A percentile compares a stretch with the other conserved stretches of the same genome.
Evolutionary conservation across 441 rosid genomes (phyloP).

Genomic region (Pelargonium hybrid): DNA sequence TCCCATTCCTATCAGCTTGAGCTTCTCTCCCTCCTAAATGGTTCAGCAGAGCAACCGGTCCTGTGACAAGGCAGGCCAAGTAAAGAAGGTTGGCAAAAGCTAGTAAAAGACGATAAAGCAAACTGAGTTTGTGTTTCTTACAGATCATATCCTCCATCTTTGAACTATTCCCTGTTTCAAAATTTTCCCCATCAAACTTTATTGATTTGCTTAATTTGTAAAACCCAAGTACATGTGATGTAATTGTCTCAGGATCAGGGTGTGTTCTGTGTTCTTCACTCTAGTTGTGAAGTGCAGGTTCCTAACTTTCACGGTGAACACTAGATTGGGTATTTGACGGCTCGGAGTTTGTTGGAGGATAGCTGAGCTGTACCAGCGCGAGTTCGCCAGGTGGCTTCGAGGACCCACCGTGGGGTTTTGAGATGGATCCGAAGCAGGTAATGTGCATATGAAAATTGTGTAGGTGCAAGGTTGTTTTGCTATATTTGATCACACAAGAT

Average conservation of each 20-base stretch:
- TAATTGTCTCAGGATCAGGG: not conserved
- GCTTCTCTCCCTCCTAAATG: constrained; percentile 3
- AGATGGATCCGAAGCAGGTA: not conserved
- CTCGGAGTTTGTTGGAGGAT: no score
- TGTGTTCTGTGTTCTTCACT: not conserved
- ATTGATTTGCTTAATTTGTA: not conserved
- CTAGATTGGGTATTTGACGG: not conserved
- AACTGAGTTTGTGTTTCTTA: constrained; percentile 2
- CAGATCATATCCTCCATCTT: constrained; percentile 15
- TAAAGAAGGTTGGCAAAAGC: constrained; percentile 24
- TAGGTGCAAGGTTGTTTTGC: not conserved
- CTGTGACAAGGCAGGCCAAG: constrained; percentile 10
- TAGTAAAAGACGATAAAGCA: constrained; percentile 23
- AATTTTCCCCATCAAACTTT: constrained; percentile 1
- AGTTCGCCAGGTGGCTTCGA: not conserved
- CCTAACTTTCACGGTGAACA: not conserved
- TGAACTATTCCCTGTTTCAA: constrained; percentile 11
- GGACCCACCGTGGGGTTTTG: not conserved
- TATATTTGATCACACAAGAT: constrained; percentile 3
- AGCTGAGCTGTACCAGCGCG: not conserved
- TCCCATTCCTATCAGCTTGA: constrained; percentile 1
- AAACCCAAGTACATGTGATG: not conserved
- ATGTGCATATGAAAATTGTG: not conserved
- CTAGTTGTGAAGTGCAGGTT: not conserved
- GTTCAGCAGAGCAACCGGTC: not conserved